A percentile compares a stretch with the other conserved stretches of the same genome.
Conservation (phyloP, 441 rosid species). For the Aleurites moluccanus region DNA sequence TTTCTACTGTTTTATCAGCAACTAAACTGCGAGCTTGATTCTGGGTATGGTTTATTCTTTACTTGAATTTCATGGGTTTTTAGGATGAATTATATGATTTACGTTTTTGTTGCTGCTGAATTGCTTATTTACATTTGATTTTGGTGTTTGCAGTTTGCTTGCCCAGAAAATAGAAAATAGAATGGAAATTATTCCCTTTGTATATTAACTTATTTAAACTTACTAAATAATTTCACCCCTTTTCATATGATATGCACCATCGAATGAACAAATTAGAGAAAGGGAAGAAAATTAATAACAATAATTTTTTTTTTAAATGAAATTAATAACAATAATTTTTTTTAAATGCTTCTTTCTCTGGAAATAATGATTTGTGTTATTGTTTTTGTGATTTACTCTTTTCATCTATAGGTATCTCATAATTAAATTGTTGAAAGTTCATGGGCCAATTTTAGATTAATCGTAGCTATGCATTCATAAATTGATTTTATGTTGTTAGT, state of each 20-base stretch:
- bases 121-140: neutral
- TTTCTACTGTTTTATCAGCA: neutral
- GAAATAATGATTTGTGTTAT: neutral
- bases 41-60: conserved; percentile 11
- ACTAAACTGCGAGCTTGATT: neutral
- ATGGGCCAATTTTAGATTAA: neutral
- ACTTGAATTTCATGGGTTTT: neutral
- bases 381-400: neutral
- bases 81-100: neutral
- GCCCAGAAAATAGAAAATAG: conserved; percentile 18
- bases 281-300: too few relatives aligned
- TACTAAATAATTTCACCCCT: neutral
- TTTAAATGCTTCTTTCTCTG: neutral
- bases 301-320: too few relatives aligned
- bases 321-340: too few relatives aligned
- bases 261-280: too few relatives aligned
- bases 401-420: neutral
- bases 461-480: neutral
- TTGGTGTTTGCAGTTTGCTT: neutral
- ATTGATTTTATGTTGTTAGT: neutral
- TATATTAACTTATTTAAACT: neutral
- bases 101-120: neutral
- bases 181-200: neutral
- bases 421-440: neutral
- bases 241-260: too few relatives aligned